phyloP scores from a whole-genome alignment of 208 protist genomes.

The Leptomonas seymouri region DNA sequence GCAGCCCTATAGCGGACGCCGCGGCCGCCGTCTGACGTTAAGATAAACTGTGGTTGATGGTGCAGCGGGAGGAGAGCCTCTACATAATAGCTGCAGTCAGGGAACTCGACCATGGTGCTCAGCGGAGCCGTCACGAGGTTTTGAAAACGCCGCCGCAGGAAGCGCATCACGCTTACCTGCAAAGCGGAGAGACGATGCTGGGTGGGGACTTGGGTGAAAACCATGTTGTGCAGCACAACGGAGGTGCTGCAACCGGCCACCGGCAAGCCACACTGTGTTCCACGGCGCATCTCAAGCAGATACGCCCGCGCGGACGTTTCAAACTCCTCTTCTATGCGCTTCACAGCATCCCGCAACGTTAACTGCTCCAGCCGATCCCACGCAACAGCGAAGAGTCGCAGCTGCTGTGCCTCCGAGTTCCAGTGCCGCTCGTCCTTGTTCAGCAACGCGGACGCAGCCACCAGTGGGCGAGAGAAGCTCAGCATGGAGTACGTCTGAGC shows the following conservation, averaged over 20 bases:
- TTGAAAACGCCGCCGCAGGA: constrained; percentile 27
- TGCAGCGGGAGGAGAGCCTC: constrained; percentile 56
- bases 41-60: constrained; percentile 39
- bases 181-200: constrained; percentile 29
- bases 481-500: constrained; percentile 35
- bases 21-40: constrained; percentile 31
- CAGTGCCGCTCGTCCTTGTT: constrained; percentile 47
- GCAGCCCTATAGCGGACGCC: constrained; percentile 1
- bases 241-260: constrained; percentile 43
- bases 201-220: constrained; percentile 41
- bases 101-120: constrained; percentile 30
- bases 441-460: constrained; percentile 36
- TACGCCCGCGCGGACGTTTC: constrained; percentile 20
- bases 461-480: constrained; percentile 42
- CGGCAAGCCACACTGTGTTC: background rate
- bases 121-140: constrained; percentile 38
- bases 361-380: constrained; percentile 24
- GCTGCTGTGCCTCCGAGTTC: constrained; percentile 55
- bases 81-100: constrained; percentile 39
- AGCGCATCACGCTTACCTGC: constrained; percentile 35
- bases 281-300: constrained; percentile 10
- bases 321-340: constrained; percentile 37
- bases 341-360: constrained; percentile 8
- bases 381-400: constrained; percentile 37
- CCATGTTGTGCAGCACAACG: constrained; percentile 55